Evolutionary conservation across 495 filamentous ascomycete species (phyloP), one percentile per base, ranked within the genome.

Genomic region (Cudoniella acicularis): DNA sequence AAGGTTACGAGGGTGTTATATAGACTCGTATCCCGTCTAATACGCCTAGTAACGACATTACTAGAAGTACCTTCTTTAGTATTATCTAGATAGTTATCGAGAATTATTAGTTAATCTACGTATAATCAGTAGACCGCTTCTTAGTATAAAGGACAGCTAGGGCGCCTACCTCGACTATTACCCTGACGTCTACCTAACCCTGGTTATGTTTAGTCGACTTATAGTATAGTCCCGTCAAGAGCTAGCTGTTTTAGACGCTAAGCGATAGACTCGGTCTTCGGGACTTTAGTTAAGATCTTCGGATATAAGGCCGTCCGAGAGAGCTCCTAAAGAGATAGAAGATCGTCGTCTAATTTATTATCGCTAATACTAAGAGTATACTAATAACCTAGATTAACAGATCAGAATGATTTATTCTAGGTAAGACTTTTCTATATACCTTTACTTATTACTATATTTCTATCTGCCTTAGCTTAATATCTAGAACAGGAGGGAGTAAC

Each of bases 241-340:
- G 61, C 56, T 60, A 56, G 61, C 54, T 64, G 46, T 55, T 60
- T 45, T 18, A 54, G 56, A 52, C 21, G 56, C 51, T 55, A 49
- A 59, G 54, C 18, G 42, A 50, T 59, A 36, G 41, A 50, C 30
- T 24, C 56, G 18, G 61, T 45, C n/a, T 64, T 48, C 50, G 51
- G 52, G 46, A 36, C 49, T 24, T 60, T 40, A 60, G 61, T 56
- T 23, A 25, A 56, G 51, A 56, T 46, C 52, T 64, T 56, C n/a
- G 51, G 43, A 60, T 24, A 45, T 27, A 48, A 52, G 52, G 45
- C 26, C 8, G 43, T 17, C 61, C 22, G n/a, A n/a, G n/a, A n/a
- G n/a, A n/a, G 49, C 56, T 56, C 56, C 49, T 64, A 26, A 52
- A 64, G 56, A 52, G 55, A 64, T 58, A 46, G 54, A 58, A 54